A percentile compares a stretch with the other conserved stretches of the same genome.
These are phyloP conservation scores for Parsonsia alboflavescens DNA, from an alignment of 257 asterid species.

Conservation along the genomic window DNA sequence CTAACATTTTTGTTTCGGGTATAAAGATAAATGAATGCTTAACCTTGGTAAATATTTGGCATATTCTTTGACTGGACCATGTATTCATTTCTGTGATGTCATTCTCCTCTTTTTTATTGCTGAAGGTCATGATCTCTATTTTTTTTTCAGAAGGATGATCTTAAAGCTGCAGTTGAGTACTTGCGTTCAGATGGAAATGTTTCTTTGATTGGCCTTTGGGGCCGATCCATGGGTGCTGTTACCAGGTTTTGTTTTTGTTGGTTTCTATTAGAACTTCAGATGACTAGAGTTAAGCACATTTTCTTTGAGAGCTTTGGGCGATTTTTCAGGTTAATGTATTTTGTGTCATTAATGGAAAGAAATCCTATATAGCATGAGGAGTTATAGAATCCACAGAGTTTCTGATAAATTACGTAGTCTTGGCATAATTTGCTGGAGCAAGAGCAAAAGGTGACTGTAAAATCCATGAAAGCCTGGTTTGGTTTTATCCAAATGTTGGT, in stretches of 20 bases:
- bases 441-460: background rate
- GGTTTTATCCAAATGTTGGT: background rate
- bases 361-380: background rate
- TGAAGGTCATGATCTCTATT: constrained; percentile 21
- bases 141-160: constrained; percentile 79
- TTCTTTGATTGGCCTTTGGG: constrained; percentile 90
- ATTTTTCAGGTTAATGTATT: background rate
- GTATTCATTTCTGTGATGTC: background rate
- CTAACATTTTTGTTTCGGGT: background rate
- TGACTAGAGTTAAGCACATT: too few species aligned
- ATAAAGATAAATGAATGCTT: background rate
- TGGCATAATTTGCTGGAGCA: background rate
- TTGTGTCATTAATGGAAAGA: background rate
- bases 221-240: constrained; percentile 99
- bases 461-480: background rate
- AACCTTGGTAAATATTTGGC: background rate
- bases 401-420: background rate
- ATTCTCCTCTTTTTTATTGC: background rate
- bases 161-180: constrained; percentile 73
- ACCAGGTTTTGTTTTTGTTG: constrained; percentile 46
- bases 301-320: background rate
- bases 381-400: background rate
- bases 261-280: too few species aligned
- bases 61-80: background rate
- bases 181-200: constrained; percentile 76